Evolutionary conservation across 208 protist species (phyloP), one percentile per base, ranked within the genome.

Genomic region (Porcisia deanei): DNA sequence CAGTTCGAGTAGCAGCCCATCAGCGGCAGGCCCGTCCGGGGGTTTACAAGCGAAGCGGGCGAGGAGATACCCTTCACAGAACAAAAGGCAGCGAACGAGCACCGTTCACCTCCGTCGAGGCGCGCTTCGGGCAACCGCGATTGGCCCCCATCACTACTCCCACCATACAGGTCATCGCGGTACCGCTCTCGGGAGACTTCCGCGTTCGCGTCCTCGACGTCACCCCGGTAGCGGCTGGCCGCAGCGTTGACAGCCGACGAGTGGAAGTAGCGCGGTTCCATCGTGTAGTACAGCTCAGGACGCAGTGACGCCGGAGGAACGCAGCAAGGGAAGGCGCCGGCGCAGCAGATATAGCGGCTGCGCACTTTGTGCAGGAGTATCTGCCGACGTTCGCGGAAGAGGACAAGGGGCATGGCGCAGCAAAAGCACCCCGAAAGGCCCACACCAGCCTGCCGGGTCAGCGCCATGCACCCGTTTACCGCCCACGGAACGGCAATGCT

Each of bases 271-370:
- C 41, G 67, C 37, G 79, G 70, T 18, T 52, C 59, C 34, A 79
- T 64, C 10, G 83, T 87, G 57, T 81, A 75, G 80, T 90, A 90
- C 61, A 90, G 69, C 83, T 90, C 86, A 18, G 86, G 86, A 37
- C 82, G 82, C 66, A 85, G 72, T 34, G 75, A 45, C 37, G 65
- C 64, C 22, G 79, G 78, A 37, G 86, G 83, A 37, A 85, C 74
- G 63, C 86, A 90, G 71, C 83, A 90, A 22, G 83, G 76, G 20
- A 90, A 76, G 63, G 81, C 75, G 7, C 77, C 77, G 5, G 74
- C 79, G 65, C 86, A 90, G 73, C 86, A 90, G 57, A 87, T 74
- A 45, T 90, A 87, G 60, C 80, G 79, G 37, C 80, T 83, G 39
- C 58, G 53, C n/a, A 85, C 25, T 52, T 81, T 63, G 65, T 87